Evolutionary conservation across 2,329 filamentous ascomycete genomes (phyloP).

Genomic region (Fusarium sp.): DNA sequence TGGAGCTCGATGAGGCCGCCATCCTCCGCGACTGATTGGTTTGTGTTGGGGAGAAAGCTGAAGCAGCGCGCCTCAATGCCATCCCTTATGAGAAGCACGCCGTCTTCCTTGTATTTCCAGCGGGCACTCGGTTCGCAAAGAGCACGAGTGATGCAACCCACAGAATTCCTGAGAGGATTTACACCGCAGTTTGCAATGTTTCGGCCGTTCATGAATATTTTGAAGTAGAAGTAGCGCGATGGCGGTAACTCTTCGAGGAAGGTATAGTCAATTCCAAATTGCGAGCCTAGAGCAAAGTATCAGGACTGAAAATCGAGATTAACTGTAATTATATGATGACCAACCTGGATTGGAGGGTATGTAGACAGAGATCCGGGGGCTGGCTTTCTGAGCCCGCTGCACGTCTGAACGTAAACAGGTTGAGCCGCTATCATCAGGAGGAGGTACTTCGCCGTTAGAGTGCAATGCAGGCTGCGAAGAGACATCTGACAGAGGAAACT

Average conservation of each 20-base stretch:
- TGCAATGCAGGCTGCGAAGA: constrained; percentile 57
- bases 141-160: constrained; percentile 60
- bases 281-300: constrained; percentile 56
- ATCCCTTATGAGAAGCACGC: constrained; percentile 51
- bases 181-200: constrained; percentile 67
- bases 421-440: constrained; percentile 32
- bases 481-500: constrained; percentile 68
- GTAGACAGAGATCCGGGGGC: constrained; percentile 66
- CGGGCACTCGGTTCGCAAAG: constrained; percentile 63
- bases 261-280: constrained; percentile 67
- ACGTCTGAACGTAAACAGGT: not conserved
- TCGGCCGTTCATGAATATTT: constrained; percentile 67
- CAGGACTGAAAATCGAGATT: not conserved
- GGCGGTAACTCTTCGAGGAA: constrained; percentile 54
- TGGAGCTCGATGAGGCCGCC: constrained; percentile 69
- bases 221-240: constrained; percentile 65
- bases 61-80: constrained; percentile 66
- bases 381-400: constrained; percentile 49
- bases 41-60: constrained; percentile 59
- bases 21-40: constrained; percentile 61
- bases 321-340: constrained; percentile 1
- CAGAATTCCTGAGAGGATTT: constrained; percentile 53
- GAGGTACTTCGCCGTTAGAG: constrained; percentile 28
- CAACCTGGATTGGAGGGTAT: constrained; percentile 67
- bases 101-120: constrained; percentile 58